Evolutionary conservation across 441 rosid species (phyloP).

Genomic region (Aleurites moluccanus): DNA sequence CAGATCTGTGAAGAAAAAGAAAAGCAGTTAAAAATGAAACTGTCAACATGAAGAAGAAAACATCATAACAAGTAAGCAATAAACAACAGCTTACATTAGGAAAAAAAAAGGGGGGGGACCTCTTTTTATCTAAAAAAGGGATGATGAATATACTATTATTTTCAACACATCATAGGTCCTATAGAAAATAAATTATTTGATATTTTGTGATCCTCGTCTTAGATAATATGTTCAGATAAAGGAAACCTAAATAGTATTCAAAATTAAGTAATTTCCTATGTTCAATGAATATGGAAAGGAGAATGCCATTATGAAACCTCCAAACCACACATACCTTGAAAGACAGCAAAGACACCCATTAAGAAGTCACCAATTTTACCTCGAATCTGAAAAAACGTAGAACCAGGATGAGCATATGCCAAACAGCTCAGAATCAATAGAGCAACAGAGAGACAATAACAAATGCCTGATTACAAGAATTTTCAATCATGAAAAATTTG

Average conservation of each 20-base stretch:
- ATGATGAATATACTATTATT: background rate
- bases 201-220: background rate
- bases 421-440: slow-evolving; percentile 8
- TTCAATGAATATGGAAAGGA: slow-evolving; percentile 17
- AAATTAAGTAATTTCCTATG: background rate
- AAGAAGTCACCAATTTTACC: slow-evolving; percentile 73
- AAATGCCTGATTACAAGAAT: background rate
- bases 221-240: slow-evolving; percentile 6
- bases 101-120: background rate
- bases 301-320: slow-evolving; percentile 4
- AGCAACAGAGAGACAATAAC: slow-evolving; percentile 12
- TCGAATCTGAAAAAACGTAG: slow-evolving; percentile 50
- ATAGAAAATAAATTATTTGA: background rate
- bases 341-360: slow-evolving; percentile 65
- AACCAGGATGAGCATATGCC: slow-evolving; percentile 25
- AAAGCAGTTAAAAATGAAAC: slow-evolving; percentile 13
- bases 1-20: slow-evolving; percentile 45
- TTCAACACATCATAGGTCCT: background rate
- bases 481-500: background rate
- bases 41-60: background rate
- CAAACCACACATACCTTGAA: slow-evolving; percentile 57
- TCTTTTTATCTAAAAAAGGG: background rate
- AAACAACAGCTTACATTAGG: background rate
- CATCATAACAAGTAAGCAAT: slow-evolving; percentile 1
- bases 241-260: slow-evolving; percentile 6